Evolutionary conservation across 2,329 filamentous ascomycete species (phyloP).

Genomic region (Colletotrichum tropicale): DNA sequence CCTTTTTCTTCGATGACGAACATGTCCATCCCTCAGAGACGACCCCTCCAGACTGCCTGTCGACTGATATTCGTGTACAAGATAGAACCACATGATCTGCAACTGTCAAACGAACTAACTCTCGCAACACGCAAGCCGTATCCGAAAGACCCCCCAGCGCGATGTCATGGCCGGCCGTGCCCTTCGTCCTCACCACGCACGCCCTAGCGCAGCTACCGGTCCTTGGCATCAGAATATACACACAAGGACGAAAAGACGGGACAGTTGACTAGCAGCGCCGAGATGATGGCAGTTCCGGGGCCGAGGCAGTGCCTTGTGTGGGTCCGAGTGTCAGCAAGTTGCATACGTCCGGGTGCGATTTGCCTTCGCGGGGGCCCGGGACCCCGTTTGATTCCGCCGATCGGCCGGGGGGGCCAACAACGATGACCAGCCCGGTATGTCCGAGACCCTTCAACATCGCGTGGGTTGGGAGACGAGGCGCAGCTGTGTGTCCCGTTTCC

Average conservation of each 20-base stretch:
- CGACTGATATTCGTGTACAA: not conserved
- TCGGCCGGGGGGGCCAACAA: not conserved
- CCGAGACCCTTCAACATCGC: not conserved
- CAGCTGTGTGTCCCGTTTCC: not conserved
- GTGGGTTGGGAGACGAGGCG: not conserved
- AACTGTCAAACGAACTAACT: not conserved
- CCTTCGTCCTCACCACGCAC: not conserved
- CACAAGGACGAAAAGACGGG: not conserved
- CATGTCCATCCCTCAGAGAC: not conserved
- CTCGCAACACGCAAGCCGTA: not conserved
- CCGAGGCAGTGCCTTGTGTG: not conserved
- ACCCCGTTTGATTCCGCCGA: not conserved
- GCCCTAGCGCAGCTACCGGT: not conserved
- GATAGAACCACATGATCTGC: not conserved
- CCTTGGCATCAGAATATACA: not conserved
- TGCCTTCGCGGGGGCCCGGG: not conserved
- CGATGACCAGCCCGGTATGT: not conserved
- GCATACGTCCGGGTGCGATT: not conserved
- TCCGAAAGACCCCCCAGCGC: not conserved
- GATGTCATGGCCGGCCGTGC: not conserved
- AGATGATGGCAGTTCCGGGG: not conserved
- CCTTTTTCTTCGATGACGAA: not conserved
- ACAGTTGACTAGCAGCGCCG: not conserved
- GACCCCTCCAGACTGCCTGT: not conserved
- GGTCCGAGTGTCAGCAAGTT: constrained; percentile 4